Base-by-base conservation (phyloP, 192 early-diverging fungal species). In the Radiomyces spectabilis region DNA sequence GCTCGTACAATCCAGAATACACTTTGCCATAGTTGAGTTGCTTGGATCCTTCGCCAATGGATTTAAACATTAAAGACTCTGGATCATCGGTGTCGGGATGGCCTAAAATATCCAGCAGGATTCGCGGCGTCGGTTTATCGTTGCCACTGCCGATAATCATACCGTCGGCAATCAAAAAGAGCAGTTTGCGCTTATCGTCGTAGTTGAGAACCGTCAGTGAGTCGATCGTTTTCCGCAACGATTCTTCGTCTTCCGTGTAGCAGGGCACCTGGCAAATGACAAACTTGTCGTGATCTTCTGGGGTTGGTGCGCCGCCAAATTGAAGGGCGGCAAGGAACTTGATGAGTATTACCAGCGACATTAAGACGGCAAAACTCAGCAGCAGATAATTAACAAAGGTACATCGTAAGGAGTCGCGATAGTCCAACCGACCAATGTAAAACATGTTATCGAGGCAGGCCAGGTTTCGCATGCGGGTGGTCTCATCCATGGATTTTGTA, bases 331-430 rank as follows among this genome's bases (percentile, higher is more conserved):
- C 82, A 53, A 89, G 66, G 57, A 89, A 87, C 68, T 87, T 87
- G 68, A 85, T 72, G 33, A 84, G 58, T 40, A 87, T 74, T 22
- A 97, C 89, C 27, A 80, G 46, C 12, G 85, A 84, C 51, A 95
- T 69, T n/a, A 95, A 41, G 15, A 76, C 59, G 1, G 89, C 83
- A 19, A 87, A 83, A 5, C 81, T 83, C 51, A 94, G 69, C 48
- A 95, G 68, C 52, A 95, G 71, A 57, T 91, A 95, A 66, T 91
- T 90, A 29, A 87, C 86, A 65, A 94, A 84, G 46, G 73, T 74
- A 61, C 93, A 96, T 43, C 74, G 64, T 49, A 89, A 66, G n/a
- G 79, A 75, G 43, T 87, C 71, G 22, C 92, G 81, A 31, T 84
- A 85, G 60, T 97, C 94, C 29, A 95, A 41, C 39, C 72, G 56